Conservation (phyloP, 2,329 filamentous ascomycete species). For the Allantophomopsis cytisporea region DNA sequence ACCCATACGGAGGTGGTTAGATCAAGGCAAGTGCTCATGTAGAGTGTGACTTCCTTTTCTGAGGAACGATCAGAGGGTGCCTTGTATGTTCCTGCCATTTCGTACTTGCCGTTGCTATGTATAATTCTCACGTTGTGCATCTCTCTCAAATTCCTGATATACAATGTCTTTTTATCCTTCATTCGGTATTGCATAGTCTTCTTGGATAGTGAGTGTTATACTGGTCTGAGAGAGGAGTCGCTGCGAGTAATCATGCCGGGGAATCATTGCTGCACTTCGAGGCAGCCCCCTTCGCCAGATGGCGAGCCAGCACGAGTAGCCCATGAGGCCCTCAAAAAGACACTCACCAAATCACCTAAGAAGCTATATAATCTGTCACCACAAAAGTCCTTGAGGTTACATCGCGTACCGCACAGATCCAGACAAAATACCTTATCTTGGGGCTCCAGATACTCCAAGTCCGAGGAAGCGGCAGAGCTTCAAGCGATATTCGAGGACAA, state of each 20-base stretch:
- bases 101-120: too few relatives aligned
- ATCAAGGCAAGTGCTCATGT: too few relatives aligned
- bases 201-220: too few relatives aligned
- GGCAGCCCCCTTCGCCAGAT: slow-evolving; percentile 16
- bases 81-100: too few relatives aligned
- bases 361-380: neutral
- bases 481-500: slow-evolving; percentile 14
- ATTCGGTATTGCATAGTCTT: too few relatives aligned
- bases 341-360: neutral
- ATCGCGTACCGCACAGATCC: neutral
- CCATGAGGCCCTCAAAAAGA: slow-evolving; percentile 1
- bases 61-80: too few relatives aligned
- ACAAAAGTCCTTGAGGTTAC: neutral
- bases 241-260: too few relatives aligned
- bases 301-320: slow-evolving; percentile 9
- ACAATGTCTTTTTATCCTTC: too few relatives aligned
- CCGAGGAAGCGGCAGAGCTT: slow-evolving; percentile 9
- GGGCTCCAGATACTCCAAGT: slow-evolving; percentile 9
- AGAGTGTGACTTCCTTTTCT: too few relatives aligned
- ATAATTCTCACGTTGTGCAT: too few relatives aligned
- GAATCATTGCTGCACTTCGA: slow-evolving; percentile 12
- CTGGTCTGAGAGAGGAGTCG: too few relatives aligned
- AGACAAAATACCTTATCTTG: neutral
- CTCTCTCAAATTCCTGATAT: too few relatives aligned
- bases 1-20: neutral